Evolutionary conservation across 164 flowering plant genomes (phyloP), one percentile per base, ranked within the genome.

Genomic region (Magnolia kwangsiensis): DNA sequence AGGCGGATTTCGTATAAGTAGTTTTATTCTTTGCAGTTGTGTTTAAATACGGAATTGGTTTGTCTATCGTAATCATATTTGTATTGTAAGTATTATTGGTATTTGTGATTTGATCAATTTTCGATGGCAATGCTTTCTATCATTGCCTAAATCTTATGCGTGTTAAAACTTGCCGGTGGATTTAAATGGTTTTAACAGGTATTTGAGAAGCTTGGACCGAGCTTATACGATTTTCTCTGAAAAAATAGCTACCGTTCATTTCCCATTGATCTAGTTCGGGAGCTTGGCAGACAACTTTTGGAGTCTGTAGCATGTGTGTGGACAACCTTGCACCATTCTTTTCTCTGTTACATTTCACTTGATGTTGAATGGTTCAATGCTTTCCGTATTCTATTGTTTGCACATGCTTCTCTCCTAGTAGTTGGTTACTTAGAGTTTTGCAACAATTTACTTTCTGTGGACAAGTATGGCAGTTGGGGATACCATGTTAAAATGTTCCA

Each of bases 271-370:
- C 96, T 95, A 86, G 98, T 95, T 75, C 98, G 98, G 86, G 98
- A 95, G 91, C 82, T 95, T 88, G 98, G 89, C 89, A 86, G 95
- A 86, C 98, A 95, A 89, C 91, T 93, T 84, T 93, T 93, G 98
- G 98, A 93, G 85, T 95, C 92, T 92, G 97, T 95, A 86, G 97
- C 98, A 95, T 93, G 98, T 95, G 93, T 89, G 98, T 93, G 89
- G 84, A 84, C 87, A 76, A 76, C 82, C 90, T 90, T 85, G 86
- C 74, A 80, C 87, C 74, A 78, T 79, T 82, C 67, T 72, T 72
- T 76, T 84, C 58, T 78, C 64, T 70, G 67, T 81, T 78, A 55
- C 69, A 55, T 58, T 50, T 50, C 45, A 63, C 23, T 73, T 73
- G 80, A 31, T 79, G 80, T 77, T 65, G 55, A 63, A 27, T 64